Conservation (phyloP, 306 rosid species). For the Pyrus bretschneideri region DNA sequence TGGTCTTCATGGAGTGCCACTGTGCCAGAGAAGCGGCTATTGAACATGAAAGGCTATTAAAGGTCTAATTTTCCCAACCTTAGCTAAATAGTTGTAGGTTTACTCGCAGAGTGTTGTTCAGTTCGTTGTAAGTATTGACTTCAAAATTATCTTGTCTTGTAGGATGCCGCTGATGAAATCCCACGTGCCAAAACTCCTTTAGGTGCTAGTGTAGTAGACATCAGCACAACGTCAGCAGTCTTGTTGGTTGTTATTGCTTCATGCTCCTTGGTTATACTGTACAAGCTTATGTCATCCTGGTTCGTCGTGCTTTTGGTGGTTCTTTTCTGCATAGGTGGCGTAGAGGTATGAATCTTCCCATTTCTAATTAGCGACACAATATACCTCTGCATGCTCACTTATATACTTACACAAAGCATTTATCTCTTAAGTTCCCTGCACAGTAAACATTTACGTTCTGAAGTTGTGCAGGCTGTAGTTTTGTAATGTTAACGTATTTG, state of each 20-base stretch:
- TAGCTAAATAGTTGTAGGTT: neutral
- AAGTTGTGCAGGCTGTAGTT: conserved; percentile 2
- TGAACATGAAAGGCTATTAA: conserved; percentile 62
- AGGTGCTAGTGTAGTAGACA: conserved; percentile 54
- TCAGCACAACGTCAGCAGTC: conserved; percentile 64
- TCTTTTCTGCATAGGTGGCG: conserved; percentile 91
- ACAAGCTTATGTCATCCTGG: conserved; percentile 79
- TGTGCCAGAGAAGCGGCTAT: too few species aligned
- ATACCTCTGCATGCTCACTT: conserved; percentile 5
- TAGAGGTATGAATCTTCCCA: conserved; percentile 51
- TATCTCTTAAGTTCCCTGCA: neutral
- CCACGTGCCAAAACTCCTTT: conserved; percentile 25
- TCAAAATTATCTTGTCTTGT: conserved; percentile 13
- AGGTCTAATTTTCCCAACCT: conserved; percentile 39
- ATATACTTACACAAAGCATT: conserved; percentile 3
- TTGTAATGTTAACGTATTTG: conserved; percentile 11
- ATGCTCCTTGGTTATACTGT: conserved; percentile 68
- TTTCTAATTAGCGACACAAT: neutral
- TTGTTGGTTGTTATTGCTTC: conserved; percentile 80
- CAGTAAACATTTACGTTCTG: neutral
- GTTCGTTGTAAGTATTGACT: conserved; percentile 1
- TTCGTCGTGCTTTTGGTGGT: conserved; percentile 80
- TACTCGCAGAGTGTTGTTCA: too few species aligned
- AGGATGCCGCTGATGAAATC: conserved; percentile 69
- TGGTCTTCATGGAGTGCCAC: conserved; percentile 84